These are phyloP conservation scores for Epichloe brachyelytri DNA, from an alignment of 2,329 filamentous ascomycete genomes.

Conservation along the genomic window DNA sequence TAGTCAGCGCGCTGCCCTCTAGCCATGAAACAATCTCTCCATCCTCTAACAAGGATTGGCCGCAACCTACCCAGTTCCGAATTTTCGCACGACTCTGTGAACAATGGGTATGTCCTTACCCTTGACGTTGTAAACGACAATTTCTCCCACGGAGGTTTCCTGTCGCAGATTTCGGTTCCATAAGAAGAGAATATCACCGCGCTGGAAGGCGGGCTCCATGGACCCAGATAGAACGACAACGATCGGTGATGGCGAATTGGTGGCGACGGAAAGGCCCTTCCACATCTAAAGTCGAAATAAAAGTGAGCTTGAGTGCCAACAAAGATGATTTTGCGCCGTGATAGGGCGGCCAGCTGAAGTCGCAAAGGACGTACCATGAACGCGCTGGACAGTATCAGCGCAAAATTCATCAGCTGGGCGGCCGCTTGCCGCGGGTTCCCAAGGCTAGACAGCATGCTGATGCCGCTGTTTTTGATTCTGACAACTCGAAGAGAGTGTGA, in stretches of 20 bases:
- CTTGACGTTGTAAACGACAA: conserved; percentile 65
- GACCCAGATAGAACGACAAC: conserved; percentile 75
- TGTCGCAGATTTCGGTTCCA: conserved; percentile 57
- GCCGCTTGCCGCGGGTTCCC: conserved; percentile 69
- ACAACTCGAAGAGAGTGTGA: background rate
- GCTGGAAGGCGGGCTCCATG: conserved; percentile 74
- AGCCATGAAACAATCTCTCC: too few species aligned
- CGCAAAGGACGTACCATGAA: conserved; percentile 56
- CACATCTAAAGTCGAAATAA: conserved; percentile 41
- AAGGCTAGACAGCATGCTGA: conserved; percentile 53
- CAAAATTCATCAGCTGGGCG: conserved; percentile 79
- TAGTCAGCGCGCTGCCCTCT: conserved; percentile 4
- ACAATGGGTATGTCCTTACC: conserved; percentile 98
- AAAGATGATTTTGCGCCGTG: background rate
- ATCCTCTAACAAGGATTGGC: conserved; percentile 1
- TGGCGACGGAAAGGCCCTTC: conserved; percentile 74
- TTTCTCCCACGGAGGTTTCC: conserved; percentile 41
- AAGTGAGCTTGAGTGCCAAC: too few species aligned
- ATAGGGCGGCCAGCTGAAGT: background rate
- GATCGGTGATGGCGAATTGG: conserved; percentile 65
- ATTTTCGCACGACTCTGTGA: conserved; percentile 74
- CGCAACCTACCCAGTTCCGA: conserved; percentile 39
- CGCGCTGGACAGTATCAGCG: conserved; percentile 75
- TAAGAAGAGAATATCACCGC: conserved; percentile 62
- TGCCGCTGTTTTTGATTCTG: background rate